A percentile compares a stretch with the other conserved stretches of the same genome.
Conservation (phyloP, 306 rosid genomes). For the Cicer cuneatum region DNA sequence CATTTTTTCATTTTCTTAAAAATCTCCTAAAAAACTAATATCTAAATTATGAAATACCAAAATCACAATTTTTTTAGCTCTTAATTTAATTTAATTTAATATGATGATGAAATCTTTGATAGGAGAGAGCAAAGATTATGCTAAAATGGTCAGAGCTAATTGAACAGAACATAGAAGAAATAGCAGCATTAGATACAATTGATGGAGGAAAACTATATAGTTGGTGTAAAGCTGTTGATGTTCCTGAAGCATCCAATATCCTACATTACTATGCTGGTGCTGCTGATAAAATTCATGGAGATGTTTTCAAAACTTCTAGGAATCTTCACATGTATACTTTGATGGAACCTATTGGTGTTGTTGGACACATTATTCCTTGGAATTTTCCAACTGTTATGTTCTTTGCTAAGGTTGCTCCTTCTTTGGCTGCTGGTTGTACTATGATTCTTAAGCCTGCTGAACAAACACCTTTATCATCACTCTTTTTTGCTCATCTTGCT, state of each 20-base stretch:
- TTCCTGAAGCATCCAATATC: conserved; percentile 56
- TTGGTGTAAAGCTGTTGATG: conserved; percentile 57
- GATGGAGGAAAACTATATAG: conserved; percentile 73
- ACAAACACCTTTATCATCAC: conserved; percentile 84
- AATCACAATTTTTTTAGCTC: too few relatives aligned
- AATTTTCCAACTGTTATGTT: conserved; percentile 69
- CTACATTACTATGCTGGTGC: conserved; percentile 93
- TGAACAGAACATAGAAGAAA: conserved; percentile 66
- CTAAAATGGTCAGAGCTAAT: conserved; percentile 72
- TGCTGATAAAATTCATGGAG: conserved; percentile 86
- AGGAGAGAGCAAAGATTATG: conserved; percentile 80
- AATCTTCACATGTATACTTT: conserved; percentile 67
- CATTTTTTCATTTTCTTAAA: too few relatives aligned
- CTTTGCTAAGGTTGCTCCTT: conserved; percentile 64
- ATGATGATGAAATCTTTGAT: conserved; percentile 31
- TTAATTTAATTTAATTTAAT: too few relatives aligned
- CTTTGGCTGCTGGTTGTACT: conserved; percentile 93
- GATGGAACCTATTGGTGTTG: conserved; percentile 81
- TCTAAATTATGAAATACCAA: too few relatives aligned
- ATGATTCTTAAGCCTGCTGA: conserved; percentile 86
- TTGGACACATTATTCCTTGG: conserved; percentile 90
- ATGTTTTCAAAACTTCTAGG: conserved; percentile 68
- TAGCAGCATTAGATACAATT: conserved; percentile 72
- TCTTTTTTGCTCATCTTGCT: conserved; percentile 81
- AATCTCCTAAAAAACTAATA: too few relatives aligned